Percentiles rank a stretch among this genome's conserved stretches.
Conservation (phyloP, 768 basidiomycete species). For the Termitomyces sp. region DNA sequence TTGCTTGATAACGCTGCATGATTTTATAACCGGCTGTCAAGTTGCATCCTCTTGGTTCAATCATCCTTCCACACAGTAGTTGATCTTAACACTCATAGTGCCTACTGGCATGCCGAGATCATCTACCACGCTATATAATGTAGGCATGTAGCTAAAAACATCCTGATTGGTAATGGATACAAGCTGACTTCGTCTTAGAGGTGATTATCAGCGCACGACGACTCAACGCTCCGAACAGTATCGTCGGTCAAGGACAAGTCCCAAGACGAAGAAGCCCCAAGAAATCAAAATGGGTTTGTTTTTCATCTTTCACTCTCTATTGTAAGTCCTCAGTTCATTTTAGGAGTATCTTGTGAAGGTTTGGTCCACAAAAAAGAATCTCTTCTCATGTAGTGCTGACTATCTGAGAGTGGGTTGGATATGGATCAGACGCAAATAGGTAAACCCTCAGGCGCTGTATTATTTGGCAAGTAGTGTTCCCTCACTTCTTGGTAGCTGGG, state of each 20-base stretch:
- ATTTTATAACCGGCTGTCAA: too few relatives aligned
- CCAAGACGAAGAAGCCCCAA: background rate
- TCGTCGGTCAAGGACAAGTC: background rate
- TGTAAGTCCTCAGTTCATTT: background rate
- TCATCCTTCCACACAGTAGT: too few relatives aligned
- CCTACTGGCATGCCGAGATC: background rate
- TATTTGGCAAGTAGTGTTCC: background rate
- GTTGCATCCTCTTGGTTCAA: too few relatives aligned
- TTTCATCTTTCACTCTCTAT: background rate
- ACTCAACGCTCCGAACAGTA: background rate
- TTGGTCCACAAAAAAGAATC: background rate
- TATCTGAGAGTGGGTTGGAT: background rate
- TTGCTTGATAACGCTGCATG: too few relatives aligned
- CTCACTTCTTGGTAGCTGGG: constrained; percentile 52
- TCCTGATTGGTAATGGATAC: background rate
- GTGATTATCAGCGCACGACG: background rate
- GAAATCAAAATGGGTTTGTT: constrained; percentile 1
- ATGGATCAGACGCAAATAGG: background rate
- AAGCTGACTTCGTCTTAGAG: background rate
- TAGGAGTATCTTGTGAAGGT: constrained; percentile 6
- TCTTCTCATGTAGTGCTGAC: background rate
- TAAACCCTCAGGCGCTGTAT: background rate
- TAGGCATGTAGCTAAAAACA: background rate
- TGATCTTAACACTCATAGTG: too few relatives aligned
- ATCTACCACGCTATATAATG: background rate